phyloP scores from a whole-genome alignment of 805 yeast genomes.

The Saccharomycopsis olivae region DNA sequence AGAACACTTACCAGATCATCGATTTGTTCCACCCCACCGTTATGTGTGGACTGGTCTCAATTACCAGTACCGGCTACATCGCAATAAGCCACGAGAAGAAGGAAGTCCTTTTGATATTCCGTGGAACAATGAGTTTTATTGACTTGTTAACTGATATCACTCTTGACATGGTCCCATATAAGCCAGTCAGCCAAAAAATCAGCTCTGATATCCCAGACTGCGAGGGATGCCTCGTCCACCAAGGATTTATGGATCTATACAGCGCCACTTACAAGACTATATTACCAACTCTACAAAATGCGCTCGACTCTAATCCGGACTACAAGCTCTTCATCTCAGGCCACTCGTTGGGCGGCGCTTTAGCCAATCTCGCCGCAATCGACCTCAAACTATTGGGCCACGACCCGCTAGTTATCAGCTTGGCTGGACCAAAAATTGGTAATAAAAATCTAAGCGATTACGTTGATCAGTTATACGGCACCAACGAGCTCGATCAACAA shows the following conservation, averaged over 20 bases:
- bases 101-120: conserved; percentile 39
- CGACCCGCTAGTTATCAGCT: conserved; percentile 44
- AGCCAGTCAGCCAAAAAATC: conserved; percentile 18
- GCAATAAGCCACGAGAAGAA: conserved; percentile 36
- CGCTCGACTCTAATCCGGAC: conserved; percentile 31
- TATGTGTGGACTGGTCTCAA: background rate
- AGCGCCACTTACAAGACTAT: conserved; percentile 22
- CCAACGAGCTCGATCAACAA: conserved; percentile 24
- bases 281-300: conserved; percentile 27
- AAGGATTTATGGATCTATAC: conserved; percentile 47
- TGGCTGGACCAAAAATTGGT: conserved; percentile 59
- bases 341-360: conserved; percentile 71
- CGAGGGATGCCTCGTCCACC: conserved; percentile 46
- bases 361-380: conserved; percentile 51
- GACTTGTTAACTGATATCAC: conserved; percentile 58
- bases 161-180: conserved; percentile 23
- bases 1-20: conserved; percentile 5
- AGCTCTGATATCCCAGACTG: conserved; percentile 30
- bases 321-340: conserved; percentile 50
- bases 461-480: conserved; percentile 40
- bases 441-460: conserved; percentile 38
- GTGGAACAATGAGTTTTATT: conserved; percentile 51
- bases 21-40: conserved; percentile 9
- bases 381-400: conserved; percentile 47
- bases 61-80: conserved; percentile 41